Evolutionary conservation across 108 stramenopile species (phyloP).

Genomic region (Fragilaria radians): DNA sequence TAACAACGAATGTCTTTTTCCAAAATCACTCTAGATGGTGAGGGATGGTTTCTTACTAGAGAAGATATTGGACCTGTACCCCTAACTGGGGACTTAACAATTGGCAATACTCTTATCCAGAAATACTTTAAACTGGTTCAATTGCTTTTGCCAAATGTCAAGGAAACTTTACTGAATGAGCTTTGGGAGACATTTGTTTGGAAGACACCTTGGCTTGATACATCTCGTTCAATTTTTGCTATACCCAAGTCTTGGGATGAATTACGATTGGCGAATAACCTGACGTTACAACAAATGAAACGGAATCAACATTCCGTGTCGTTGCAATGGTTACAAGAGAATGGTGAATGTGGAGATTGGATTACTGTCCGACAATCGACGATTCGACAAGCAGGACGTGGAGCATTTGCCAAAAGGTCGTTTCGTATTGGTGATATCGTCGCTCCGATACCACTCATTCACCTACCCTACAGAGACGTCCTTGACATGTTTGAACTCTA

Average conservation of each 20-base stretch:
- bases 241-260: not conserved
- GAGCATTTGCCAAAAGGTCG: slow-evolving; percentile 48
- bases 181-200: not conserved
- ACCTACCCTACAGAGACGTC: slow-evolving; percentile 26
- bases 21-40: slow-evolving; percentile 9
- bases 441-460: slow-evolving; percentile 48
- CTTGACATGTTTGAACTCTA: slow-evolving; percentile 2
- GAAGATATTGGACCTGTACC: slow-evolving; percentile 27
- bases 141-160: not conserved
- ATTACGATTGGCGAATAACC: not conserved
- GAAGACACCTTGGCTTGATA: not conserved
- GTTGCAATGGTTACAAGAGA: not conserved
- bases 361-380: slow-evolving; percentile 24
- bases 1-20: too few species aligned
- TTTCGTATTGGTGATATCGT: slow-evolving; percentile 29
- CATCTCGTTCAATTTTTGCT: not conserved
- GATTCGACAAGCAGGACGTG: slow-evolving; percentile 57
- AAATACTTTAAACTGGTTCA: not conserved
- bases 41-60: slow-evolving; percentile 14
- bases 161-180: not conserved
- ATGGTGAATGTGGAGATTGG: not conserved
- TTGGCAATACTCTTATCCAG: slow-evolving; percentile 5
- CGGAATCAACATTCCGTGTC: not conserved
- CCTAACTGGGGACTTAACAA: slow-evolving; percentile 12
- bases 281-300: not conserved